A percentile compares a stretch with the other conserved stretches of the same genome.
These are phyloP conservation scores for Meira nashicola DNA, from an alignment of 1,284 basidiomycete species.

Conservation along the genomic window DNA sequence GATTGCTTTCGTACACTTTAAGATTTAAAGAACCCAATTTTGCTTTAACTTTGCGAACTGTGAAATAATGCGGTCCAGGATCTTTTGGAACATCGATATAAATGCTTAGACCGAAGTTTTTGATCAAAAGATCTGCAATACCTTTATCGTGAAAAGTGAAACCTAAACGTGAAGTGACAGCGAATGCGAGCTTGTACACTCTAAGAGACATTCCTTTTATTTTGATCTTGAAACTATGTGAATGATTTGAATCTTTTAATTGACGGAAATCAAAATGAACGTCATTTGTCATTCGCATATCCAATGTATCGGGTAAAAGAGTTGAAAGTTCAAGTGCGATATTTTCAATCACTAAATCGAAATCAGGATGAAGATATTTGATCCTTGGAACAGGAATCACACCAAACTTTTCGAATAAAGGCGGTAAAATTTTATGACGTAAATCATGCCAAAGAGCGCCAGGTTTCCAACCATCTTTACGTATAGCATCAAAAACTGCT, in stretches of 20 bases:
- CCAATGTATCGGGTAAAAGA: conserved; percentile 16
- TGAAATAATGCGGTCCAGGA: conserved; percentile 15
- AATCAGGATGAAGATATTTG: conserved; percentile 22
- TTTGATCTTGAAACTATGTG: conserved; percentile 19
- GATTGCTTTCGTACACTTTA: conserved; percentile 20
- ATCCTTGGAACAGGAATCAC: conserved; percentile 21
- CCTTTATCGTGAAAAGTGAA: conserved; percentile 19
- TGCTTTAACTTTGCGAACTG: conserved; percentile 19
- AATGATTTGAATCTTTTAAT: conserved; percentile 15
- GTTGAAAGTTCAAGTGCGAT: conserved; percentile 17
- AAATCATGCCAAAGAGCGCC: not conserved
- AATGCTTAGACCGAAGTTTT: conserved; percentile 18
- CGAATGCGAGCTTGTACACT: conserved; percentile 19
- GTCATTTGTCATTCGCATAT: conserved; percentile 17
- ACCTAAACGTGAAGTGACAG: conserved; percentile 12
- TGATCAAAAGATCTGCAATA: conserved; percentile 19
- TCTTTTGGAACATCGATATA: conserved; percentile 18
- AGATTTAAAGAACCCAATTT: conserved; percentile 16
- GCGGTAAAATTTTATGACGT: conserved; percentile 10
- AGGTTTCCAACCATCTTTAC: conserved; percentile 7
- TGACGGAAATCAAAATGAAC: conserved; percentile 19
- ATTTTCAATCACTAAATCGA: conserved; percentile 22
- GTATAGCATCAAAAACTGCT: not conserved
- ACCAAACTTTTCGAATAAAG: conserved; percentile 13
- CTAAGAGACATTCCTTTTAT: conserved; percentile 21